Evolutionary conservation across 129 eudicot genomes (phyloP).

Genomic region (Dittrichia graveolens): DNA sequence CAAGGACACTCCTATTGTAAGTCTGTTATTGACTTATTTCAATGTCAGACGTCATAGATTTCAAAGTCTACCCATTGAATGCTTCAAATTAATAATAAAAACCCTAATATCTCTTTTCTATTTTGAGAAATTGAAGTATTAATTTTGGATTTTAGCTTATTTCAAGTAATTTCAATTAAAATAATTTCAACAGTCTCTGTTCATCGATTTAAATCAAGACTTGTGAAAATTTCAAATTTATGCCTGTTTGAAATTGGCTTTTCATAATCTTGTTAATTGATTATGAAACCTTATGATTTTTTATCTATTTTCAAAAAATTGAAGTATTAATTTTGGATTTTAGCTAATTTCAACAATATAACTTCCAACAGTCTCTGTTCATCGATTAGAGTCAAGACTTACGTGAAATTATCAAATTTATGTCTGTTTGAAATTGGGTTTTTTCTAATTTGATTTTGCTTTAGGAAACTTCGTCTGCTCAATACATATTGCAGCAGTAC

Average conservation of each 20-base stretch:
- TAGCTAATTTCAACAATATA: background rate
- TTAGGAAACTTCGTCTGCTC: slow-evolving; percentile 94
- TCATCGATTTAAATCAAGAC: too few relatives aligned
- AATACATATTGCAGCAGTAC: slow-evolving; percentile 84
- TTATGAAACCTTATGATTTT: background rate
- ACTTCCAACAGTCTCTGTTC: background rate
- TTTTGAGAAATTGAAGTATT: slow-evolving; percentile 5
- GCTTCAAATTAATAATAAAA: slow-evolving; percentile 1
- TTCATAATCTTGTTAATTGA: background rate
- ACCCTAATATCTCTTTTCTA: background rate
- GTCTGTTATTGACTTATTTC: slow-evolving; percentile 22
- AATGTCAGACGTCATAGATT: slow-evolving; percentile 18
- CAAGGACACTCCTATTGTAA: slow-evolving; percentile 87
- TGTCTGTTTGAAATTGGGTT: background rate
- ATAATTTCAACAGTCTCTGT: background rate
- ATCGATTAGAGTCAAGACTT: too few relatives aligned
- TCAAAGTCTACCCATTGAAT: background rate
- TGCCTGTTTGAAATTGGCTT: background rate
- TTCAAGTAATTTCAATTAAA: background rate
- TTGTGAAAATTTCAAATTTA: background rate
- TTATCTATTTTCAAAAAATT: slow-evolving; percentile 9
- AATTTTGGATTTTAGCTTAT: slow-evolving; percentile 14
- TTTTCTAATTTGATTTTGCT: slow-evolving; percentile 13
- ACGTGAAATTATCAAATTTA: too few relatives aligned
- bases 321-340: background rate